Base-by-base conservation (phyloP, 371 early-diverging fungal species). In the Mucor sp. region DNA sequence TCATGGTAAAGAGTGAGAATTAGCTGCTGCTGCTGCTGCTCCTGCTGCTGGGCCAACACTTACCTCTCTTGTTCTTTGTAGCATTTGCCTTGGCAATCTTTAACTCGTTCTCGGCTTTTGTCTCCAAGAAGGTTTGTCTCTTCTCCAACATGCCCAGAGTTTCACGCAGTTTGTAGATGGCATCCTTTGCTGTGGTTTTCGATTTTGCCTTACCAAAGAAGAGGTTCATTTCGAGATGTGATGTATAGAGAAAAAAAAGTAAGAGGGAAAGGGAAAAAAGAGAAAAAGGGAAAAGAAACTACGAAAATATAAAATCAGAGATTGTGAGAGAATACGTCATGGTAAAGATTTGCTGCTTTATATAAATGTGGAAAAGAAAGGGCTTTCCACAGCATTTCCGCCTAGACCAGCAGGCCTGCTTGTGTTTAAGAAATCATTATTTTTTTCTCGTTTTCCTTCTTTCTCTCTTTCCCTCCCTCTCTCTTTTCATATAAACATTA, bases 91-190 rank as follows among this genome's bases (percentile, higher is more conserved):
- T 94, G 0, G 99, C 99, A 30, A 85, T 87, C 78, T 91, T 93
- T 48, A 93, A 75, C 79, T 98, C 97, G 58, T 87, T 87, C 70
- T 97, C 95, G 50, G 95, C 93, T 78, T 94, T 94, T 58, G 88
- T 86, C 70, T 95, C 90, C 63, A 98, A 80, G 76, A 91, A 91
- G 48, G 87, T 85, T 67, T 97, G 95, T 68, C 97, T 85, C 85
- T 99, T 99, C 74, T 97, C 97, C 48, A 98, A 87, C 93, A 95
- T 95, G 68, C 92, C 89, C 56, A 96, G 77, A 15, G 91, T 93
- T 68, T 96, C 97, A 70, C 95, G 88, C 70, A 99, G 84, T 74
- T 92, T 89, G 64, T 93, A 89, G 71, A 99, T 97, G 66, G 98
- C 94, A 82, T 97, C 97, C 77, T 97, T 97, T 64, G 99, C 90